phyloP scores from a whole-genome alignment of 2,329 filamentous ascomycete species.

The Trichophyton equinum region DNA sequence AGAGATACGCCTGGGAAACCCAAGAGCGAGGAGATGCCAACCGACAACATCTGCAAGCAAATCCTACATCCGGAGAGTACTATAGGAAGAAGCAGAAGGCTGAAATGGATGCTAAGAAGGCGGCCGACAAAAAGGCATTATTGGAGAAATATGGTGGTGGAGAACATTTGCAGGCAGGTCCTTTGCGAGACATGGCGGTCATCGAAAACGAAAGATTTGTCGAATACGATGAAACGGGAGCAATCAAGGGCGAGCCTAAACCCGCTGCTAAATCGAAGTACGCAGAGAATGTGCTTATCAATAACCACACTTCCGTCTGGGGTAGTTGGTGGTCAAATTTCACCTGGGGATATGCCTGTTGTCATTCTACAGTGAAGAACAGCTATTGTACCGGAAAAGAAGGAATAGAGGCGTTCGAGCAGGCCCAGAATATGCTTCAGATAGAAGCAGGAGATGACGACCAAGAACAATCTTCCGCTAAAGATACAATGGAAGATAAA shows the following conservation, averaged over 20 bases:
- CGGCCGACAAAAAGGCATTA: conserved; percentile 56
- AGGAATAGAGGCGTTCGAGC: conserved; percentile 68
- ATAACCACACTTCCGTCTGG: conserved; percentile 89
- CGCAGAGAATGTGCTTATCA: conserved; percentile 68
- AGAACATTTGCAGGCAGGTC: conserved; percentile 48
- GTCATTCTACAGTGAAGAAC: conserved; percentile 86
- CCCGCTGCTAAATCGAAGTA: conserved; percentile 79
- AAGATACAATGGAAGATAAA: conserved; percentile 23
- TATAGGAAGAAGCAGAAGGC: conserved; percentile 66
- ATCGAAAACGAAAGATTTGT: conserved; percentile 76
- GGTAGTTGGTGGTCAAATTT: conserved; percentile 97
- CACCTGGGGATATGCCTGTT: conserved; percentile 92
- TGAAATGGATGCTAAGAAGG: conserved; percentile 56
- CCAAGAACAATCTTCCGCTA: conserved; percentile 15
- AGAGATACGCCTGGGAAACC: conserved; percentile 86
- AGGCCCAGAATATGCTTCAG: conserved; percentile 53
- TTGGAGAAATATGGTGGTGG: conserved; percentile 71
- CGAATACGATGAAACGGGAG: conserved; percentile 84
- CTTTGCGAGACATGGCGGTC: conserved; percentile 54
- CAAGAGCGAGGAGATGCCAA: conserved; percentile 72
- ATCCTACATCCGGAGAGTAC: conserved; percentile 84
- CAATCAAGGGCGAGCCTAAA: conserved; percentile 76
- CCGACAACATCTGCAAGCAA: conserved; percentile 81
- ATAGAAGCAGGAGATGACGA: conserved; percentile 17
- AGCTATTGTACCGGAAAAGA: conserved; percentile 94